Base-by-base conservation (phyloP, 768 basidiomycete genomes). In the Cytidiella melzeri region DNA sequence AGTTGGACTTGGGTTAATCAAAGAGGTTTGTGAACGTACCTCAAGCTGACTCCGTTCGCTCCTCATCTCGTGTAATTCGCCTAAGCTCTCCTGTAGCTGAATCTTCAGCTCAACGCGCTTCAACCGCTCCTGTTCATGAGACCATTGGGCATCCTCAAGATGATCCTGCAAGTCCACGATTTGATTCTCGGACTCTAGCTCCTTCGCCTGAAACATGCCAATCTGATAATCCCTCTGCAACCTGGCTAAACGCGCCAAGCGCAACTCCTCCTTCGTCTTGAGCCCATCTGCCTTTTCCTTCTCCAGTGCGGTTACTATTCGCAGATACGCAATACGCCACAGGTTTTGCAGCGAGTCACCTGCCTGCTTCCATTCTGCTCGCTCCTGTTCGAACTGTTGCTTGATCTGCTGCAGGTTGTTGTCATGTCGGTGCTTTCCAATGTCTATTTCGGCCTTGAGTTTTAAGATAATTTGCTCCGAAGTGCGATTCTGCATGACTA, bases 141-240 rank as follows among this genome's bases (percentile, higher is more conserved):
- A 71, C 28, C 64, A 68, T 36, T 48, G 23, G 10, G 48, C 55
- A 3, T 44, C 50, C 12, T 70, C 73, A 39, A 72, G 55, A 45
- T 74, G 66, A 6, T 75, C 75, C 61, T 82, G 75, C n/a, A 81
- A 57, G 30, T 77, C 71, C 20, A 66, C 69, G 7, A 85, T 62
- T 52, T 70, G 73, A 37, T 65, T 61, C 57, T 85, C 80, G 41
- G 86, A 64, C 55, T 82, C 81, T 12, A 69, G 67, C 56, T 87
- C 86, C 43, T 72, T 71, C 18, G 72, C 72, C 62, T 83, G 81
- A 57, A 85, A 88, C 65, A 79, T 73, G n/a, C 73, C 77, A 45
- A 89, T 74, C 60, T 77, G 76, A 58, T 71, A 79, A 51, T 91
- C 87, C 48, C 85, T 69, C 58, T 83, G 81, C 30, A 84, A 55